Base-by-base conservation (phyloP, 805 yeast species). In the Wickerhamiella allomyrinae region DNA sequence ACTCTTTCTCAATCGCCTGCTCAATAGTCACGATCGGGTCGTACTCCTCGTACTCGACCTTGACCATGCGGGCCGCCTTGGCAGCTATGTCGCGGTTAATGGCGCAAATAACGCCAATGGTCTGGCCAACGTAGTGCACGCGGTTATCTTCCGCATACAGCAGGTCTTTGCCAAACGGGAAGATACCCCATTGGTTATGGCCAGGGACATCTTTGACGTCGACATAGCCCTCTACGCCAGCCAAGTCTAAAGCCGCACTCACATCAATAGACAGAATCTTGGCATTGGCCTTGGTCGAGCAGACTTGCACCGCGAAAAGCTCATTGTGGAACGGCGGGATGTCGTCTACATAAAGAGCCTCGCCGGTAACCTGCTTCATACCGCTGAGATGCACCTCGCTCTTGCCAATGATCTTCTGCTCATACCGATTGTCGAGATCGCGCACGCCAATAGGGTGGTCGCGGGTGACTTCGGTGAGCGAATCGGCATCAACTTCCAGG, bases 341-440 rank as follows among this genome's bases (percentile, higher is more conserved):
- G 45, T 68, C 73, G 45, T 67, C 71, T 2, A 67, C 59, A 42
- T 68, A 68, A 19, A 54, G 52, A 0, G 72, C 72, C 44, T 68
- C 72, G 13, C 73, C 73, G n/a, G 67, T 57, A 6, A 65, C 70
- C 47, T 68, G 73, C 44, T 65, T 65, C 49, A 65, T 45, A 2
- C 71, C 69, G 38, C 68, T 65, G n/a, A 68, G 54, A 46, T 68
- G 73, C 34, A 67, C 64, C 21, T 61, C 47, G n/a, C 58, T 58
- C 40, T 65, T 62, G 22, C 73, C 72, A 15, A 67, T 57, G 25
- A 67, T 52, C 13, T 42, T 42, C 39, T 60, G 57, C 45, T 62
- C 66, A 46, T 56, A 62, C 7, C 66, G 66, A 40, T 62, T 66
- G 14, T 50, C 53, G 31, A 65, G 45, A 25, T 67, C 71, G 34